Evolutionary conservation across 495 filamentous ascomycete species (phyloP).

Genomic region (Chlorociboria aeruginascens): DNA sequence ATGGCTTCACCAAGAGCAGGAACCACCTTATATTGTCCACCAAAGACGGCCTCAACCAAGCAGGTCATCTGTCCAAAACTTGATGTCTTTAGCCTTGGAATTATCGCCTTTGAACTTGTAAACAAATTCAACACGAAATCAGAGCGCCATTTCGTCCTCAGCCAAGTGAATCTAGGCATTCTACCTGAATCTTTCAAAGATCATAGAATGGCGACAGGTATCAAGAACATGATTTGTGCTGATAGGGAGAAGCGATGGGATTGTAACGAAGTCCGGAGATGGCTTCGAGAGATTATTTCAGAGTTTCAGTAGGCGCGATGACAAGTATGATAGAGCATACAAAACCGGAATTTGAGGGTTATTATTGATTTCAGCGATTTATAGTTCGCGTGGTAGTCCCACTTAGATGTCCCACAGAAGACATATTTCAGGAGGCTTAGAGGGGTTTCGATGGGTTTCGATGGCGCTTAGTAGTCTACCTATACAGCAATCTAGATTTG

Average conservation of each 20-base stretch:
- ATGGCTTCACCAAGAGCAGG: constrained; percentile 16
- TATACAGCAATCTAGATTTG: no score
- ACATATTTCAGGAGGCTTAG: no score
- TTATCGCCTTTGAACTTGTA: constrained; percentile 28
- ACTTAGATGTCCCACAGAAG: no score
- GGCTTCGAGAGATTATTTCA: neutral
- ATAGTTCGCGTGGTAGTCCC: no score
- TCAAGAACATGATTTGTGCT: neutral
- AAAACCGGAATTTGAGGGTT: no score
- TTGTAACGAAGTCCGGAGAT: constrained; percentile 1
- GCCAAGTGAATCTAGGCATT: neutral
- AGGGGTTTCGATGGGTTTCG: no score
- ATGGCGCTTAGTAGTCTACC: no score
- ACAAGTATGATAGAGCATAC: neutral
- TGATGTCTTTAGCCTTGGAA: constrained; percentile 30
- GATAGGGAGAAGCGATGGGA: constrained; percentile 4
- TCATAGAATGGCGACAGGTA: constrained; percentile 1
- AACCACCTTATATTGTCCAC: constrained; percentile 27
- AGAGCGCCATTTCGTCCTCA: constrained; percentile 4
- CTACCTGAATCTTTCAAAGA: neutral
- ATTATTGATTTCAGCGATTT: no score
- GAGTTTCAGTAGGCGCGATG: neutral
- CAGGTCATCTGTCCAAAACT: constrained; percentile 19
- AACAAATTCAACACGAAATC: constrained; percentile 21
- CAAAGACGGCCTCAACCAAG: neutral